Conservation (phyloP, 2,329 filamentous ascomycete genomes). For the Pseudogymnoascus sp. region DNA sequence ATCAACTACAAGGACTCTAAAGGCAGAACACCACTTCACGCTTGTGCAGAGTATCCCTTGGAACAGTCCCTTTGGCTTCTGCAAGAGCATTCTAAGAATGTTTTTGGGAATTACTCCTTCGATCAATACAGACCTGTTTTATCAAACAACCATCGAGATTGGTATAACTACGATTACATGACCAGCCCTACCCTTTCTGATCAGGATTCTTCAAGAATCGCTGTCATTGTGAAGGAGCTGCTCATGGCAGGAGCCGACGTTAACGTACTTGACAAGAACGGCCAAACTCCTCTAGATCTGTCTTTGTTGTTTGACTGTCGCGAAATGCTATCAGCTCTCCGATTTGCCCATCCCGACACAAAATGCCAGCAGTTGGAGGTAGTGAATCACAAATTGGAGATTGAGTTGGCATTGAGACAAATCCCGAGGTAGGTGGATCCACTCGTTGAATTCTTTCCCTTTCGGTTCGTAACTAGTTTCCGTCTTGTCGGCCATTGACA, state of each 20-base stretch:
- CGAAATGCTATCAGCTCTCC: constrained; percentile 5
- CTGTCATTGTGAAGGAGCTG: constrained; percentile 7
- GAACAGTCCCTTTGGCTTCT: background rate
- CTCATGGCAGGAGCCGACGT: constrained; percentile 9
- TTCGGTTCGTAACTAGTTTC: background rate
- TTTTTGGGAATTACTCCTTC: background rate
- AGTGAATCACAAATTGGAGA: constrained; percentile 2
- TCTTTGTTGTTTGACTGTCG: constrained; percentile 10
- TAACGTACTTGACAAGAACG: constrained; percentile 9
- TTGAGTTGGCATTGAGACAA: constrained; percentile 5
- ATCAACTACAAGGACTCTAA: constrained; percentile 9
- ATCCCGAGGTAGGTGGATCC: too few relatives aligned
- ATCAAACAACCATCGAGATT: background rate
- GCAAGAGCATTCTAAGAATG: too few relatives aligned
- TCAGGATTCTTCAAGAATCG: constrained; percentile 7
- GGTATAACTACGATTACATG: too few relatives aligned
- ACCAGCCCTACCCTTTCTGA: background rate
- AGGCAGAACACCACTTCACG: constrained; percentile 11
- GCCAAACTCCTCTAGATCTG: constrained; percentile 11
- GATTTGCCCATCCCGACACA: constrained; percentile 6
- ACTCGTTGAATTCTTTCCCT: background rate
- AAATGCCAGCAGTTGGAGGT: constrained; percentile 5
- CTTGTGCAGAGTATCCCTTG: constrained; percentile 8
- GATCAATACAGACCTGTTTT: constrained; percentile 1
- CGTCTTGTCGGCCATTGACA: background rate